These are phyloP conservation scores for Parmelia sp. DNA, from an alignment of 495 filamentous ascomycete genomes.

Conservation along the genomic window DNA sequence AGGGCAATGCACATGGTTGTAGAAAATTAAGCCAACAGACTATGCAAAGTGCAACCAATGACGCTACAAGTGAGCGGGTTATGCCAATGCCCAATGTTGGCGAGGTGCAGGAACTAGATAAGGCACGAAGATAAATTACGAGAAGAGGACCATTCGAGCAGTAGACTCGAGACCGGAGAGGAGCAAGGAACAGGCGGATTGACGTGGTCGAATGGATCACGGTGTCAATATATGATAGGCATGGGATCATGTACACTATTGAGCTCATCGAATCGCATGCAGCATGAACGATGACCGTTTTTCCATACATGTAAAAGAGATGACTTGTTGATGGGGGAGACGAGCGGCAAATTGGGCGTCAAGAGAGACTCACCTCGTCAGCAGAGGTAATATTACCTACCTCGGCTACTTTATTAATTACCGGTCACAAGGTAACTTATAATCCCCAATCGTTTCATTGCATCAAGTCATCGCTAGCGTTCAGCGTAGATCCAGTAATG, in stretches of 20 bases:
- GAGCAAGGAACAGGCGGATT: not conserved
- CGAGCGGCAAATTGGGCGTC: not conserved
- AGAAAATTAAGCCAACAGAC: slow-evolving; percentile 3
- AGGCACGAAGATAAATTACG: not conserved
- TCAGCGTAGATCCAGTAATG: no score
- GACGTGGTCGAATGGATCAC: not conserved
- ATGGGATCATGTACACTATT: not conserved
- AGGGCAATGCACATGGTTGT: slow-evolving; percentile 84
- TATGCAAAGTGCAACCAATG: not conserved
- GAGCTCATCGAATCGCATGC: not conserved
- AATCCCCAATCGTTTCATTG: no score
- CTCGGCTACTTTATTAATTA: no score
- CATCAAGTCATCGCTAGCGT: no score
- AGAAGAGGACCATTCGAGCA: not conserved
- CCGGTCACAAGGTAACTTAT: no score
- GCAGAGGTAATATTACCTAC: no score
- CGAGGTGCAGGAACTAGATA: not conserved
- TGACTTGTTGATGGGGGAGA: not conserved
- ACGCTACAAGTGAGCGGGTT: not conserved
- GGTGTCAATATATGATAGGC: not conserved
- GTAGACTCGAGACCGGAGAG: not conserved
- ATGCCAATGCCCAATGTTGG: not conserved
- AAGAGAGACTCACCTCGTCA: no score
- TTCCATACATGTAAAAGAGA: no score
- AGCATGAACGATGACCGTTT: no score